Evolutionary conservation across 2,329 filamentous ascomycete genomes (phyloP), one percentile per base, ranked within the genome.

Genomic region (Calonectria ilicicola): DNA sequence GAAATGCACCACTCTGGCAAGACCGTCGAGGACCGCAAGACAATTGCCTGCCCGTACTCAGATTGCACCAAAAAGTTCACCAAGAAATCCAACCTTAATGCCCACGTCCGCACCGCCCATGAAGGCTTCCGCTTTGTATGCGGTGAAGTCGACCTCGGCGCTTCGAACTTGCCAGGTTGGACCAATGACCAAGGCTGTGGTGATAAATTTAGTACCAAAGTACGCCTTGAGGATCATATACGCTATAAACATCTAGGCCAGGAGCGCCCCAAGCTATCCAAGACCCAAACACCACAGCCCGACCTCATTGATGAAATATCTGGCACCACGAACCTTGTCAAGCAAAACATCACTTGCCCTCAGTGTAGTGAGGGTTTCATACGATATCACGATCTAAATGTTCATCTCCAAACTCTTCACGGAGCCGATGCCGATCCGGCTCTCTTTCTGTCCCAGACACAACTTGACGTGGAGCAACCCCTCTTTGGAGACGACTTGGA

Each of bases 141-240:
- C 80, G 94, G 94, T 19, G 85, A 92, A 60, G 89, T 91, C 14
- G 91, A 93, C 76, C 85, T 95, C 1, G 86, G 85, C 10, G 82
- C 84, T 6, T 86, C 86, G 9, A 91, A 91, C 53, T 84, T 97
- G 2, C 83, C 85, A 12, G 86, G 83, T 7, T 98, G 95, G 93
- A 86, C 90, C 69, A 89, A 88, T 26, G 84, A 88, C 12, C 87
- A 91, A 64, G 94, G 93, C 19, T 98, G 96, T 80, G 94, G 93
- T 2, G 90, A 91, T 73, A 89, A 89, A 42, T 97, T 97, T 80
- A 90, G 91, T 71, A 94, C 93, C 73, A 98, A 97, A 82, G 89
- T 91, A 21, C 92, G 91, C 35, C 88, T 98, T 0, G 94, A 96
- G 82, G 93, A 97, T 76, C 96, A 98, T 81, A 89, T 98, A 53